Evolutionary conservation across 78 protist genomes (phyloP).

Genomic region (Creolimax fragrantissima): DNA sequence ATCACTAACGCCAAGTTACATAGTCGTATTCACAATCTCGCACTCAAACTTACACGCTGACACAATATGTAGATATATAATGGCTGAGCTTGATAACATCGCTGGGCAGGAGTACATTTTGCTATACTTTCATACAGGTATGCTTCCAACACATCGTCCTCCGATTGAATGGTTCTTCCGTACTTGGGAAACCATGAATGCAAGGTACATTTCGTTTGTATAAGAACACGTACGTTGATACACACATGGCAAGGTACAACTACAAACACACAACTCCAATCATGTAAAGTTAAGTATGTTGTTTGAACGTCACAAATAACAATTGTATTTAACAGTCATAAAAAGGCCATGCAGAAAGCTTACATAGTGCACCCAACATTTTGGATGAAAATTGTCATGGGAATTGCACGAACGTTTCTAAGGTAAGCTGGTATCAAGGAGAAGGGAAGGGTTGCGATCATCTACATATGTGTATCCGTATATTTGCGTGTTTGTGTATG

Average conservation of each 20-base stretch:
- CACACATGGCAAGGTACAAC: neutral
- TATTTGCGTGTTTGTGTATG: neutral
- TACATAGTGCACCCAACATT: neutral
- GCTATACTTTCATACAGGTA: neutral
- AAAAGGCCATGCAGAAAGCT: neutral
- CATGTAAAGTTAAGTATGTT: too few relatives aligned
- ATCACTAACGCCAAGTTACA: too few relatives aligned
- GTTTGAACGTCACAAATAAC: too few relatives aligned
- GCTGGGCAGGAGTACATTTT: neutral
- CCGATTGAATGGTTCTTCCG: neutral
- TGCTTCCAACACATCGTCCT: neutral
- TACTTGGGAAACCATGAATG: neutral
- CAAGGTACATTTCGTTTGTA: neutral
- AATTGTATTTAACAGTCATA: too few relatives aligned
- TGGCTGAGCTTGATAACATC: neutral
- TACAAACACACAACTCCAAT: neutral
- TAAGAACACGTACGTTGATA: neutral
- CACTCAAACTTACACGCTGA: too few relatives aligned
- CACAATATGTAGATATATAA: neutral
- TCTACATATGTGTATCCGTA: neutral
- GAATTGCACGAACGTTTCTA: neutral
- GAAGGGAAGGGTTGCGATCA: neutral
- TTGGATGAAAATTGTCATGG: neutral
- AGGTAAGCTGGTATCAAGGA: neutral
- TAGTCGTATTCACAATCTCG: too few relatives aligned